Base-by-base conservation (phyloP, 2,329 filamentous ascomycete species). In the Penicillium sp. region DNA sequence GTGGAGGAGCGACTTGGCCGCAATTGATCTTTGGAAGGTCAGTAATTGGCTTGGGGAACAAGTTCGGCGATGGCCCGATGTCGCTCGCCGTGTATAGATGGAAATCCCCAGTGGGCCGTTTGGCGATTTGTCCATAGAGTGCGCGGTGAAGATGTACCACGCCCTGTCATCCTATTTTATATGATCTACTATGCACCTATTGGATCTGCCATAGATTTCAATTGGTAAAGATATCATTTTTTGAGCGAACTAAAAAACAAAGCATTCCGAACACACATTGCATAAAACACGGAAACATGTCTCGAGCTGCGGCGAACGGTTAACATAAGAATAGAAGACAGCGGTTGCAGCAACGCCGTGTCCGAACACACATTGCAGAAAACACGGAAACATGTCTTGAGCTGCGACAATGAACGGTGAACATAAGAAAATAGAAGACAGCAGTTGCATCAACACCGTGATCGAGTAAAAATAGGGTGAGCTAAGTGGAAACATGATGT, bases 1-100 rank as follows among this genome's bases (percentile, higher is more conserved):
- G 74, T 84, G 31, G 86, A 87, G 61, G 89, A 95, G 72, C 79
- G 89, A 44, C 69, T 93, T 44, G 89, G 89, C 0, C 78, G 89
- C 50, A 82, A 86, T 67, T 76, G 53, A 62, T 31, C 23, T 5
- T 23, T 24, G 13, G 23, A 34, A 27, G 28, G 22, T 27, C 26
- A 11, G 26, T 27, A 4, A 4, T n/a, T 14, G 28, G 18, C n/a
- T 24, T 40, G n/a, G 32, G 38, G 13, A 28, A 18, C 24, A n/a
- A 32, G 27, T 43, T 38, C 34, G 35, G 20, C 23, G 32, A 34
- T 27, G 24, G 35, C 42, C 40, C 31, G 14, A 23, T 35, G 24
- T 40, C 24, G 3, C 26, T 40, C n/a, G 7, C 10, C 35, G 10
- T 54, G 43, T 47, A 52, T 50, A 54, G 49, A 53, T 47, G 29